phyloP scores from a whole-genome alignment of 306 rosid species.

The Medicago ruthenica region DNA sequence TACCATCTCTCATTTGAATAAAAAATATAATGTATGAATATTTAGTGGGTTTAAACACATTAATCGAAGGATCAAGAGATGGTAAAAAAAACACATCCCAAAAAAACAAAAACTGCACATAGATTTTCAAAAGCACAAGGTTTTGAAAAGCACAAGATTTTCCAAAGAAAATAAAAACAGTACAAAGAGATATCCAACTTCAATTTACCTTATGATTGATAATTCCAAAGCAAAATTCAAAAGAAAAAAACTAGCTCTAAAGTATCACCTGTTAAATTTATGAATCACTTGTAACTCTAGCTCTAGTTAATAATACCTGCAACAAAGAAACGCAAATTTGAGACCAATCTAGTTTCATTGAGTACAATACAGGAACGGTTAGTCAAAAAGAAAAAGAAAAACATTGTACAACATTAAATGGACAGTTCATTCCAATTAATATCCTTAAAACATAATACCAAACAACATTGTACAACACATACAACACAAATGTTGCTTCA shows the following conservation, averaged over 20 bases:
- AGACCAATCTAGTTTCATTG: conserved; percentile 17
- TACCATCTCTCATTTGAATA: neutral
- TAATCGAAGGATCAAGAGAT: neutral
- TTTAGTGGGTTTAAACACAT: neutral
- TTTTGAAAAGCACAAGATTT: neutral
- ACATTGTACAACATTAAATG: conserved; percentile 40
- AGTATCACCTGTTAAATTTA: conserved; percentile 5
- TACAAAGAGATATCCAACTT: neutral
- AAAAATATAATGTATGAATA: neutral
- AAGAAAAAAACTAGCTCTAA: neutral
- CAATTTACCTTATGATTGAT: conserved; percentile 33
- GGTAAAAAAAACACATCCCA: neutral
- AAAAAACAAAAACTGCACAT: conserved; percentile 13
- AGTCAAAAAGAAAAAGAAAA: neutral
- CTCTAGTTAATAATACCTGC: neutral
- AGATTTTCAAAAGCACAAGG: neutral
- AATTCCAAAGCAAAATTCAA: neutral
- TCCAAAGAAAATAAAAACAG: neutral
- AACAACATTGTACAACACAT: conserved; percentile 36
- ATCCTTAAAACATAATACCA: conserved; percentile 48
- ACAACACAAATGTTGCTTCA: neutral
- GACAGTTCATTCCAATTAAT: conserved; percentile 54
- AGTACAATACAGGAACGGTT: conserved; percentile 8
- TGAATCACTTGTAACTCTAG: conserved; percentile 24
- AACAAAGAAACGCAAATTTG: conserved; percentile 30